Percentiles rank a stretch among this genome's conserved stretches.
Evolutionary conservation across 2,329 filamentous ascomycete species (phyloP).

Genomic region (Coniochaeta hoffmannii): DNA sequence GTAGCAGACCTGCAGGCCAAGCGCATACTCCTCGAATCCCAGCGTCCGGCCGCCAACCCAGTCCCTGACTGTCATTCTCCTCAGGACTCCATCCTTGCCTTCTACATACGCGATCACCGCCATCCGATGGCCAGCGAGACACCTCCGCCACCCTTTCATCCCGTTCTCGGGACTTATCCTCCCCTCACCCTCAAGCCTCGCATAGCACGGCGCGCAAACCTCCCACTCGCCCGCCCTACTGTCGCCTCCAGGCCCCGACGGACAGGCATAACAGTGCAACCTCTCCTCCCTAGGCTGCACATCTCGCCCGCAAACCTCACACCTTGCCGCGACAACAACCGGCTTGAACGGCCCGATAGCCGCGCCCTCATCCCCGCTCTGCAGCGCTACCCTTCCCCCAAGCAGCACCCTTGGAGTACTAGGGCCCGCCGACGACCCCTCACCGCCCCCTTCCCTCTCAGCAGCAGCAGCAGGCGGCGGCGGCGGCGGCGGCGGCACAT

Average conservation of each 20-base stretch:
- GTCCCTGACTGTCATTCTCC: slow-evolving; percentile 62
- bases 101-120: slow-evolving; percentile 70
- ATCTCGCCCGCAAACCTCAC: slow-evolving; percentile 67
- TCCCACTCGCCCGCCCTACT: slow-evolving; percentile 68
- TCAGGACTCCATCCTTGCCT: slow-evolving; percentile 46
- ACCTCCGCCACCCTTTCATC: slow-evolving; percentile 74
- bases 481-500: slow-evolving; percentile 36
- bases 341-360: slow-evolving; percentile 46
- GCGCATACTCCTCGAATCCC: slow-evolving; percentile 45
- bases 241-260: slow-evolving; percentile 24
- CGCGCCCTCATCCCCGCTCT: neutral
- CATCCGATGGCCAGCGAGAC: slow-evolving; percentile 74
- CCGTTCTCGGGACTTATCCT: slow-evolving; percentile 71
- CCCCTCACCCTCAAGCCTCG: slow-evolving; percentile 52
- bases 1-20: slow-evolving; percentile 40
- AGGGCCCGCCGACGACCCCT: neutral
- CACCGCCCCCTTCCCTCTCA: neutral
- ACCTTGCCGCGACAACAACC: slow-evolving; percentile 65
- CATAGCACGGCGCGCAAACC: slow-evolving; percentile 74
- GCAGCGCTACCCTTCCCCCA: neutral
- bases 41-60: slow-evolving; percentile 71
- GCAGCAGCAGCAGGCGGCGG: slow-evolving; percentile 45
- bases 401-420: neutral
- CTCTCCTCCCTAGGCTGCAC: slow-evolving; percentile 64
- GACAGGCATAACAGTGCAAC: slow-evolving; percentile 73